Percentiles rank a stretch among this genome's conserved stretches.
phyloP scores from a whole-genome alignment of 2,329 filamentous ascomycete species.

The Colletotrichum spinosum region DNA sequence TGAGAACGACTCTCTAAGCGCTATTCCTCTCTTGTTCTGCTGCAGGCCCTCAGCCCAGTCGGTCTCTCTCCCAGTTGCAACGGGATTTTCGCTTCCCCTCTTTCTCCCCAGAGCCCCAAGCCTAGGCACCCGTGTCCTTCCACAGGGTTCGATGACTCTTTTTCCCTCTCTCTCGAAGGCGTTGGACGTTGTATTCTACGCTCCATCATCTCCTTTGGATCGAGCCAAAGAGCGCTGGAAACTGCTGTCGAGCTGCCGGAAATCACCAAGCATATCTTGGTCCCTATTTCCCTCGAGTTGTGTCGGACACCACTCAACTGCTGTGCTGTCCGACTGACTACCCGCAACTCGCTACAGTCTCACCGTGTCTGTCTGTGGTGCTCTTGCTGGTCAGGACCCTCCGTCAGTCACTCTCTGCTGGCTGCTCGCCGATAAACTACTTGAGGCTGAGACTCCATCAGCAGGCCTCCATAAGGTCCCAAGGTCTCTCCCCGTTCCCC shows the following conservation, averaged over 20 bases:
- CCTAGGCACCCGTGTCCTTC: conserved; percentile 30
- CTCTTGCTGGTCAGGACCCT: conserved; percentile 24
- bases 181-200: not conserved
- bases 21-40: conserved; percentile 13
- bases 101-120: conserved; percentile 1
- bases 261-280: conserved; percentile 5
- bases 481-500: conserved; percentile 33
- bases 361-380: conserved; percentile 10
- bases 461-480: conserved; percentile 47
- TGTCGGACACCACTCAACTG: conserved; percentile 10
- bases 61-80: not conserved
- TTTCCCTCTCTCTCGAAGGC: conserved; percentile 2
- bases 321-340: conserved; percentile 19
- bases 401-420: conserved; percentile 21
- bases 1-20: conserved; percentile 14
- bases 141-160: conserved; percentile 35
- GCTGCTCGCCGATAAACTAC: conserved; percentile 25
- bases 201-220: not conserved
- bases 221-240: too few species aligned
- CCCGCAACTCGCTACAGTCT: conserved; percentile 16
- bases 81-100: conserved; percentile 13
- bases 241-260: not conserved
- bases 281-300: not conserved
- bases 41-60: conserved; percentile 24
- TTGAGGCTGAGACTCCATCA: conserved; percentile 56